These are phyloP conservation scores for Debaryomyces singareniensis DNA, from an alignment of 1,139 yeast species.

Conservation along the genomic window DNA sequence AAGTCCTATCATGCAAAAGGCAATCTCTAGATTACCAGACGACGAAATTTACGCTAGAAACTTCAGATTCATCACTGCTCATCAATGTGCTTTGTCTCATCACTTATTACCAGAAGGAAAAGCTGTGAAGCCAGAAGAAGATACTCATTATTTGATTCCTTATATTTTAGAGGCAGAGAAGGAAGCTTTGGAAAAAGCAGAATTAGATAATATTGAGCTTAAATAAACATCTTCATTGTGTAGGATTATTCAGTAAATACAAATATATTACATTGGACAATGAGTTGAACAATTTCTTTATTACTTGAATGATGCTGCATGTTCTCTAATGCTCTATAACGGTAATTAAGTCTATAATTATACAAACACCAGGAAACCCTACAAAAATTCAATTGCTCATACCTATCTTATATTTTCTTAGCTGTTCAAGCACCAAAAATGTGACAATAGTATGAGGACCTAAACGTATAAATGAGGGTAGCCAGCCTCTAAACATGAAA, in stretches of 20 bases:
- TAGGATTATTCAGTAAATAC: no score
- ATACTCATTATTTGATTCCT: slow-evolving; percentile 79
- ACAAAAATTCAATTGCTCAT: slow-evolving; percentile 16
- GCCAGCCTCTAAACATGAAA: slow-evolving; percentile 87
- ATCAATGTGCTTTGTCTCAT: slow-evolving; percentile 79
- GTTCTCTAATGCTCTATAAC: no score
- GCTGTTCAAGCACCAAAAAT: slow-evolving; percentile 72
- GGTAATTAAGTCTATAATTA: no score
- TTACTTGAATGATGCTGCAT: no score
- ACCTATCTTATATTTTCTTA: slow-evolving; percentile 54
- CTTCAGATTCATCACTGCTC: slow-evolving; percentile 87
- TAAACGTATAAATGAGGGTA: slow-evolving; percentile 77
- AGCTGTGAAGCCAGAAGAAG: slow-evolving; percentile 77
- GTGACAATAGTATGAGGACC: slow-evolving; percentile 90
- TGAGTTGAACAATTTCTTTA: no score
- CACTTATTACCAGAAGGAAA: slow-evolving; percentile 78
- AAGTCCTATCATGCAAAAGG: slow-evolving; percentile 79
- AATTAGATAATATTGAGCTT: slow-evolving; percentile 71
- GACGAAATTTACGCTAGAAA: slow-evolving; percentile 84
- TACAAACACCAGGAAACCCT: no score
- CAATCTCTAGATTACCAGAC: slow-evolving; percentile 79
- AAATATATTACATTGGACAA: no score
- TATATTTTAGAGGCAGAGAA: slow-evolving; percentile 92
- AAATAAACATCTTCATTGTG: no score
- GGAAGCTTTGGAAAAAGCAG: slow-evolving; percentile 81